Base-by-base conservation (phyloP, 2,329 filamentous ascomycete genomes). In the Ophiosphaerella herpotricha region DNA sequence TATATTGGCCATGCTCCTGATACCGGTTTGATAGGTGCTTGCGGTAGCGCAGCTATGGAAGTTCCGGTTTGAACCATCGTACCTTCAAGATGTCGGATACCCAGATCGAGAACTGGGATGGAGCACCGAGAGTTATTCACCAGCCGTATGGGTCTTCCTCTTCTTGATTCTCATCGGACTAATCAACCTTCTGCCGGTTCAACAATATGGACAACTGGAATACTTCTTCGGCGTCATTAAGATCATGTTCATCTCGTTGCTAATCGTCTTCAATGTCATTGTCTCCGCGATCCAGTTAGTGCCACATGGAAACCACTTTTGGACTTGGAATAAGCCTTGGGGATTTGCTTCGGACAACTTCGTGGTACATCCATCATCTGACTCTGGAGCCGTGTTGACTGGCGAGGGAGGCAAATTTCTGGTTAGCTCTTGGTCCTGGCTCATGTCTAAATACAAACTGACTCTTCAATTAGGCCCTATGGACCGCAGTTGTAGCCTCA, bases 121-220 rank as follows among this genome's bases (percentile, higher is more conserved):
- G 90, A 94, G 90, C 89, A 83, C 85, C 45, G 72, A 81, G 35
- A 60, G 60, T 1, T 61, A 74, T 32, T 69, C 70, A 49, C 70
- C 75, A 7, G 75, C 74, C 0, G 73, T 77, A 3, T 96, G 90
- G 75, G 89, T 96, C 14, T 83, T 89, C 26, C 77, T 96, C 26
- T 96, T 96, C 71, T 82, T 94, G 51, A 52, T 85, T 12, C 63
- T 86, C 44, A 92, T 96, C 57, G 80, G 94, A 26, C 60, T 75
- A 24, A 94, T 96, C 73, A 96, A 96, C 68, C 73, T 96, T 54
- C 94, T 93, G 64, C 91, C 91, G 31, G 88, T 96, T 49, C 88
- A 87, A 63, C 89, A 87, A 31, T 95, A 94, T 62, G 91, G 90
- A 63, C 90, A 95, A 72, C 89, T 89, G 8, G 90, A 95, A 67